These are phyloP conservation scores for Saccharomyces hybrid DNA, from an alignment of 1,139 yeast species.

Conservation along the genomic window DNA sequence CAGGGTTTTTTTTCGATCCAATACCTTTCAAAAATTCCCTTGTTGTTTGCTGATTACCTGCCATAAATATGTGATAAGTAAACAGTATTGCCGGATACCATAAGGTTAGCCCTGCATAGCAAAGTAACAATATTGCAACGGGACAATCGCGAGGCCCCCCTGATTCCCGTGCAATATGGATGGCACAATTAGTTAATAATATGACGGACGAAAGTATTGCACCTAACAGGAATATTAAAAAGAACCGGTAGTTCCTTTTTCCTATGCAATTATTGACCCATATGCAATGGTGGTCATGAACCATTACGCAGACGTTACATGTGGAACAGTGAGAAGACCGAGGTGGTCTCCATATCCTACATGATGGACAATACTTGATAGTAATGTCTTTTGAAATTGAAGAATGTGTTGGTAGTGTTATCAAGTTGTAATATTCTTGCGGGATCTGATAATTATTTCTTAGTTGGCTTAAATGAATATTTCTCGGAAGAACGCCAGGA, in stretches of 20 bases:
- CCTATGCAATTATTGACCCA: slow-evolving; percentile 81
- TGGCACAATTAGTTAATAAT: slow-evolving; percentile 24
- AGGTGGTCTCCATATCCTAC: slow-evolving; percentile 64
- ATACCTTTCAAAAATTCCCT: slow-evolving; percentile 48
- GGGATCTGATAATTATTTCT: slow-evolving; percentile 41
- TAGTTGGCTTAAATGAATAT: slow-evolving; percentile 45
- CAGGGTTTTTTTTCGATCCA: slow-evolving; percentile 29
- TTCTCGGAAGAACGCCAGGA: slow-evolving; percentile 68
- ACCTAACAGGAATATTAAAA: slow-evolving; percentile 40
- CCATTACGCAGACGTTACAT: slow-evolving; percentile 52
- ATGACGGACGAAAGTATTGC: slow-evolving; percentile 15
- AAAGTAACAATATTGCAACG: slow-evolving; percentile 41
- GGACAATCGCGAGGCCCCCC: slow-evolving; percentile 24
- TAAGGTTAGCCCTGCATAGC: slow-evolving; percentile 39
- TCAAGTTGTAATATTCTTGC: slow-evolving; percentile 51
- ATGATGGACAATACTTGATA: slow-evolving; percentile 51
- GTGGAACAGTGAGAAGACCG: slow-evolving; percentile 61
- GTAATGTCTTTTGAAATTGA: slow-evolving; percentile 40
- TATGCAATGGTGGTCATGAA: slow-evolving; percentile 72
- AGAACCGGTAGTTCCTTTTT: slow-evolving; percentile 55
- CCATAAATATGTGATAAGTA: slow-evolving; percentile 45
- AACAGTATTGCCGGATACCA: slow-evolving; percentile 51
- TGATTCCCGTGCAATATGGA: slow-evolving; percentile 27
- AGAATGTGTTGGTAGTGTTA: slow-evolving; percentile 45
- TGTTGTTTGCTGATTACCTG: slow-evolving; percentile 58